Base-by-base conservation (phyloP, 441 rosid species). In the Aleurites moluccanus region DNA sequence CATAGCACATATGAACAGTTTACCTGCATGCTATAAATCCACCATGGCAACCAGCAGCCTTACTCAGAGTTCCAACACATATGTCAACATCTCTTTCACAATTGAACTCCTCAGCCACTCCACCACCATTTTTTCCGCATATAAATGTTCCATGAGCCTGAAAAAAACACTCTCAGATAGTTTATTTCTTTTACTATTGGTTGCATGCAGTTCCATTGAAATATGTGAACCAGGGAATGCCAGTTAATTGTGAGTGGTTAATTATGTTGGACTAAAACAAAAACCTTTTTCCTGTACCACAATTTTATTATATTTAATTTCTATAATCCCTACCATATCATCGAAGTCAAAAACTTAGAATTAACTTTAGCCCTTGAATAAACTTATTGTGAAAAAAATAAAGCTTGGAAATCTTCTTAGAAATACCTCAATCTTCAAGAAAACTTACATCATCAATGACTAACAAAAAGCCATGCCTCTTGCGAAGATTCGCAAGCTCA, bases 111-210 rank as follows among this genome's bases (percentile, higher is more conserved):
- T 95, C 96, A 0, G 98, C 97, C 69, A 95, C 97, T 67, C 98
- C 99, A 28, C 97, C 95, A 14, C 99, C 99, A 75, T 78, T 83
- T 82, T 88, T 85, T 67, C 99, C 99, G 78, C 99, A 95, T 75
- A 95, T 89, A 83, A 95, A 90, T 72, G 97, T 93, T 82, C 99
- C 98, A 84, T 93, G 99, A n/a, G 99, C 98, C 99, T 95, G 84
- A 78, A 70, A 81, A 77, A 72, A n/a, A 20, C 5, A 2, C 42
- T 50, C 67, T 60, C 35, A 70, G 38, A 38, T 70, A 33, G 27
- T 72, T 69, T 28, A 69, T 25, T 64, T 45, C 28, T 42, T 70
- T 57, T 61, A 72, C 53, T n/a, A 28, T 50, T 44, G 52, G 67
- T 25, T 69, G 74, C 74, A 50, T 33, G 50, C 20, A 67, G 64